Evolutionary conservation across 441 rosid genomes (phyloP), one percentile per base, ranked within the genome.

Genomic region (Lepidium campestre): DNA sequence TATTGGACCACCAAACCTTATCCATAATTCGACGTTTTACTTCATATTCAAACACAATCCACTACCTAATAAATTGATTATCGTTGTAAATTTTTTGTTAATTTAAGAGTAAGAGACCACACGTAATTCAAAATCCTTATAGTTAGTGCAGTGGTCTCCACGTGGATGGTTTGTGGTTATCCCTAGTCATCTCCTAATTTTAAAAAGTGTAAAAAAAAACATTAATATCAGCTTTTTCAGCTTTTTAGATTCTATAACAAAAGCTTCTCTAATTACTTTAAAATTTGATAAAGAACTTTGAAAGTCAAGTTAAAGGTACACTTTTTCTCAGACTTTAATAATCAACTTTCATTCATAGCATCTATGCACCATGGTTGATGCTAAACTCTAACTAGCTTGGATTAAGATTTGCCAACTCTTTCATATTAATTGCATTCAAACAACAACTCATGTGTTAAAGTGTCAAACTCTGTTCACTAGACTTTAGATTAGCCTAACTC

Each of bases 181-280:
- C 31, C 48, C 34, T 10, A 22, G n/a, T 36, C 47, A 57, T 14
- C 45, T 66, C 23, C 22, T 11, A 9, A 53, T 54, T 35, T 46
- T 29, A 3, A 23, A 22, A 54, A 23, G 13, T 22, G 17, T 23
- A n/a, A 14, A 36, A 49, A 25, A 13, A 31, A 13, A 56, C 31
- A 45, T 13, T 25, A 25, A 17, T 39, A 37, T 10, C 29, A 34
- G 31, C 27, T 52, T 44, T 61, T 44, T 42, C 31, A 70, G 62
- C 45, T 61, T 68, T 36, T 59, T 57, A 68, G 58, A 59, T 62
- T 62, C 23, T 70, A 35, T 8, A 53, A 62, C 57, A 54, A 62
- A 59, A 35, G 7, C 57, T 23, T 61, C 55, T 61, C 23, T 25
- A 11, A 17, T 50, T 14, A 41, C 41, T 57, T 20, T 32, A 17